These are phyloP conservation scores for Blastobotrys ciferrii DNA, from an alignment of 1,139 yeast species.

Conservation along the genomic window DNA sequence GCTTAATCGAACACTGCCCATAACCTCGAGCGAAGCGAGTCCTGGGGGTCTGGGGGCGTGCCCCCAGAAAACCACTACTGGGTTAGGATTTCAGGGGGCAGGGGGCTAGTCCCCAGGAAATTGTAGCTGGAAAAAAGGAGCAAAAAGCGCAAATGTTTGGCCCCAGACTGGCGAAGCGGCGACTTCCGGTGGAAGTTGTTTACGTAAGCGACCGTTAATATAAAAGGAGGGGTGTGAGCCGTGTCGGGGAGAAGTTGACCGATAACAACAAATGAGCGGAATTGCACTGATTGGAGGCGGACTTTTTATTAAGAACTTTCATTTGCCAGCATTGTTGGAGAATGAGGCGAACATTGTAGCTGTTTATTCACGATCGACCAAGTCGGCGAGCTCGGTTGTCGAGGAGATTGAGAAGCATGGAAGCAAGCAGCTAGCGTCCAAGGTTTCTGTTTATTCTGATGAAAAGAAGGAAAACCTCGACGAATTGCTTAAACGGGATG, in stretches of 20 bases:
- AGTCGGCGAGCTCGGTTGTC: slow-evolving; percentile 19
- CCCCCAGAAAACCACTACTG: no score
- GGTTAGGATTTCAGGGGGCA: no score
- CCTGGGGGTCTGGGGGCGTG: no score
- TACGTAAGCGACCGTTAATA: no score
- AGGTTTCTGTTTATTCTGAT: slow-evolving; percentile 4
- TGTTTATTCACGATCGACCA: slow-evolving; percentile 22
- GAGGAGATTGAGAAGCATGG: slow-evolving; percentile 13
- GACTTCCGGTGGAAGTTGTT: no score
- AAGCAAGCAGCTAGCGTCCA: slow-evolving; percentile 14
- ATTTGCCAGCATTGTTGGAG: slow-evolving; percentile 24
- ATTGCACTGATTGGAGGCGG: slow-evolving; percentile 12
- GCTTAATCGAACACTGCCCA: no score
- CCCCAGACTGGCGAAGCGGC: no score
- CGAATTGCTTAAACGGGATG: slow-evolving; percentile 17
- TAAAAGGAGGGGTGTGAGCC: background rate
- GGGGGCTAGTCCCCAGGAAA: no score
- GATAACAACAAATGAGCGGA: background rate
- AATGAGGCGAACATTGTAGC: slow-evolving; percentile 22
- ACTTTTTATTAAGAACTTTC: slow-evolving; percentile 11
- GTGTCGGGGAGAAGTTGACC: no score
- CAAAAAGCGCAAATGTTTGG: no score
- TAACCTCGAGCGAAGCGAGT: no score
- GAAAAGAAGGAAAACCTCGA: slow-evolving; percentile 7
- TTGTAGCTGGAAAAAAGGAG: no score